Conservation (phyloP, 139 green algal genomes). For the Closterium sp. region DNA sequence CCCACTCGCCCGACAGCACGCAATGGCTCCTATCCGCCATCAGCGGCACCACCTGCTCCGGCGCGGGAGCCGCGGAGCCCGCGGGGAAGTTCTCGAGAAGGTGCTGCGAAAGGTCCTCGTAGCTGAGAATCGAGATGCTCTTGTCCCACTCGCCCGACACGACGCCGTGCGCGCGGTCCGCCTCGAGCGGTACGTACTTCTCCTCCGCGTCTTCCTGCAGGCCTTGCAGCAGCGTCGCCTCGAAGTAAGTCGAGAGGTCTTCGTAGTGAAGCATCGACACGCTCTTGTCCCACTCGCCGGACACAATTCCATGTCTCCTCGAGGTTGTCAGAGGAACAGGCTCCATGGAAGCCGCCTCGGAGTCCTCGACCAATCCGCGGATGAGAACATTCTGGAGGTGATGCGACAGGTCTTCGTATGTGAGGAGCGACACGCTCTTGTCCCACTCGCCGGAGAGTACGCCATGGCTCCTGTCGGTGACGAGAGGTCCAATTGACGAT, state of each 20-base stretch:
- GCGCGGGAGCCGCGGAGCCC: neutral
- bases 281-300: neutral
- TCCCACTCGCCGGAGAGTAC: neutral
- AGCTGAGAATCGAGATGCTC: neutral
- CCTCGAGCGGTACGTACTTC: neutral
- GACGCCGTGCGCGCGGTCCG: neutral
- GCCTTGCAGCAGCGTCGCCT: neutral
- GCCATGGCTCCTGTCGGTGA: neutral
- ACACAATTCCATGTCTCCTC: neutral
- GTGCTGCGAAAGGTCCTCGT: neutral
- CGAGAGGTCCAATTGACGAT: neutral
- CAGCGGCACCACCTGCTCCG: neutral
- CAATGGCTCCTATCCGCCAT: neutral
- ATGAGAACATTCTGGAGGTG: neutral
- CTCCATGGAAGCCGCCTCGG: neutral
- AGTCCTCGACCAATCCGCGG: neutral
- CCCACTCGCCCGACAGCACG: neutral
- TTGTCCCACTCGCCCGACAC: neutral
- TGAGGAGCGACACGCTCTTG: neutral
- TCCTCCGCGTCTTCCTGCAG: neutral
- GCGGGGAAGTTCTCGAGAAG: neutral
- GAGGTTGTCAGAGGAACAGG: neutral
- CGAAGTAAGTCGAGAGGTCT: neutral
- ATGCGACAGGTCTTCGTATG: neutral
- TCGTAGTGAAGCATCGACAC: neutral